Percentiles rank a stretch among this genome's conserved stretches.
These are phyloP conservation scores for Solanum ossicruentum DNA, from an alignment of 257 asterid species.

Conservation along the genomic window DNA sequence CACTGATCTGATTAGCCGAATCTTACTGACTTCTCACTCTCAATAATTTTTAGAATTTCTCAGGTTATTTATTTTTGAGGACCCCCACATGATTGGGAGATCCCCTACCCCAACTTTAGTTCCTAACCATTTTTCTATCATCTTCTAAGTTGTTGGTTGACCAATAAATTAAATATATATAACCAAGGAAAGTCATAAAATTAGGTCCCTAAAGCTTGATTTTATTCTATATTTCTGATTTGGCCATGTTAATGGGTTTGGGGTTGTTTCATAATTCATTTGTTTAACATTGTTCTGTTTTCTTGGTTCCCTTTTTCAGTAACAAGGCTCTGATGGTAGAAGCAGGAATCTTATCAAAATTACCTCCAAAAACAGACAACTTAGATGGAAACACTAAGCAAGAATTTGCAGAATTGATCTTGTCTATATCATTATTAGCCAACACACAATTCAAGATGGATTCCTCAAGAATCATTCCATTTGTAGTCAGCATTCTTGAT, in stretches of 20 bases:
- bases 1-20: slow-evolving; percentile 20
- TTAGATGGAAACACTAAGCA: slow-evolving; percentile 32
- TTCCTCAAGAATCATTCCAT: slow-evolving; percentile 33
- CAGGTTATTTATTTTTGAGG: not conserved
- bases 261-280: not conserved
- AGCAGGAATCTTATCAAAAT: slow-evolving; percentile 56
- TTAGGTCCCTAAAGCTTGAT: not conserved
- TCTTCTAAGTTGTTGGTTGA: not conserved
- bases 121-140: not conserved
- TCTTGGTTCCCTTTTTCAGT: slow-evolving; percentile 32
- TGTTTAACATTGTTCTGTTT: not conserved
- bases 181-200: not conserved
- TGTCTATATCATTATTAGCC: slow-evolving; percentile 51
- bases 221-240: not conserved
- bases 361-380: slow-evolving; percentile 26
- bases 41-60: slow-evolving; percentile 5
- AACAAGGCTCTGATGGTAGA: slow-evolving; percentile 85
- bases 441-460: slow-evolving; percentile 32
- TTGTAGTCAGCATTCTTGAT: slow-evolving; percentile 38
- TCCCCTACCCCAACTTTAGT: slow-evolving; percentile 2
- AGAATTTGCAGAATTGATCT: slow-evolving; percentile 46
- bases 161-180: not conserved
- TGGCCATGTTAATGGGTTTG: not conserved
- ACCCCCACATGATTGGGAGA: not conserved
- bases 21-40: slow-evolving; percentile 37